A percentile compares a stretch with the other conserved stretches of the same genome.
Evolutionary conservation across 257 asterid species (phyloP).

Genomic region (Solanum pennellii): DNA sequence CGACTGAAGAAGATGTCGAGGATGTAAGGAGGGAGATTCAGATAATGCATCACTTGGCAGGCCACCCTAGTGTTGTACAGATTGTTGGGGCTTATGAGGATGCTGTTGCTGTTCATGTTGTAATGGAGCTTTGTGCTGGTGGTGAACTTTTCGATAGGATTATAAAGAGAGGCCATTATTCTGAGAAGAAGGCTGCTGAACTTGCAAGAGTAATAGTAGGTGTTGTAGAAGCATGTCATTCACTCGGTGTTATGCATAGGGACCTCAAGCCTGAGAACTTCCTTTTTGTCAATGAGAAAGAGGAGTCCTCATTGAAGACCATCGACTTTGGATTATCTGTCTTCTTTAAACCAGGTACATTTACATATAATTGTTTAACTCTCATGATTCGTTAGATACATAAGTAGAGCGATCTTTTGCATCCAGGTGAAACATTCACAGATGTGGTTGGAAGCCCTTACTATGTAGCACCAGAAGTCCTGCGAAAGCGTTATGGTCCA

Average conservation of each 20-base stretch:
- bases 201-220: constrained; percentile 72
- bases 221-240: constrained; percentile 71
- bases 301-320: constrained; percentile 57
- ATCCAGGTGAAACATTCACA: constrained; percentile 35
- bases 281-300: constrained; percentile 48
- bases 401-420: neutral
- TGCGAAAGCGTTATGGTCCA: constrained; percentile 43
- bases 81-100: constrained; percentile 80
- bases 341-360: constrained; percentile 73
- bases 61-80: constrained; percentile 49
- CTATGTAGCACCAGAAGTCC: constrained; percentile 59
- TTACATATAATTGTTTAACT: neutral
- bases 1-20: constrained; percentile 63
- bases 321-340: constrained; percentile 76
- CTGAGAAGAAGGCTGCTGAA: constrained; percentile 79
- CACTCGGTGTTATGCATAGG: constrained; percentile 87
- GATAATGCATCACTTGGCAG: constrained; percentile 85
- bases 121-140: constrained; percentile 79
- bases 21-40: constrained; percentile 83
- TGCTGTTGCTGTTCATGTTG: constrained; percentile 66
- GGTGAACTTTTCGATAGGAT: constrained; percentile 89
- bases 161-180: constrained; percentile 65
- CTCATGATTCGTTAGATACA: neutral
- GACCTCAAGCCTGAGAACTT: constrained; percentile 90
- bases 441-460: constrained; percentile 73